A percentile compares a stretch with the other conserved stretches of the same genome.
phyloP scores from a whole-genome alignment of 2,329 filamentous ascomycete genomes.

The Trichophyton rubrum region DNA sequence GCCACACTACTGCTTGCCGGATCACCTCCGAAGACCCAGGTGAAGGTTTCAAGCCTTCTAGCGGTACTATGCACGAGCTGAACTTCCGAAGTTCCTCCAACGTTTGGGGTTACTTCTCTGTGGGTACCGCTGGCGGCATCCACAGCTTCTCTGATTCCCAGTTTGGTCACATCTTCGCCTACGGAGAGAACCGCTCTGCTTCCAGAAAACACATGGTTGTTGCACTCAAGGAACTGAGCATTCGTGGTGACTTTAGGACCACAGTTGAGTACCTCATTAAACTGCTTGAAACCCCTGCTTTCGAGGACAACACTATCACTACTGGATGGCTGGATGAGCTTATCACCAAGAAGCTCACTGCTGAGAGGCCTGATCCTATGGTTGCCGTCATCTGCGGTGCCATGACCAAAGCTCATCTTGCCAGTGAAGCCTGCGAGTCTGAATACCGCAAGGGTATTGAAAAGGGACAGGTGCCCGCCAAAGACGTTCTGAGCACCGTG shows the following conservation, averaged over 20 bases:
- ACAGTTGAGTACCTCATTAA: slow-evolving; percentile 99
- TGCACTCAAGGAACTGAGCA: slow-evolving; percentile 94
- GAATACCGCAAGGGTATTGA: slow-evolving; percentile 84
- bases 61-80: slow-evolving; percentile 95
- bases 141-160: slow-evolving; percentile 99
- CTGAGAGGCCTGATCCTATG: slow-evolving; percentile 85
- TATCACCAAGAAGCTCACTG: slow-evolving; percentile 93
- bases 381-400: slow-evolving; percentile 93
- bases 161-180: slow-evolving; percentile 98
- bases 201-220: slow-evolving; percentile 99
- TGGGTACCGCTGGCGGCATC: slow-evolving; percentile 89
- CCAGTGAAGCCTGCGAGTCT: slow-evolving; percentile 76
- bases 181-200: slow-evolving; percentile 90
- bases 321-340: slow-evolving; percentile 98
- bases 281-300: slow-evolving; percentile 92
- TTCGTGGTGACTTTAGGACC: slow-evolving; percentile 97
- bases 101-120: slow-evolving; percentile 99
- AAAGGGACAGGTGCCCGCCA: slow-evolving; percentile 93
- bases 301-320: slow-evolving; percentile 98
- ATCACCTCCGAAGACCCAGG: slow-evolving; percentile 98
- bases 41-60: slow-evolving; percentile 98
- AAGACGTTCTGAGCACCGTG: slow-evolving; percentile 93
- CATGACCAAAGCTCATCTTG: slow-evolving; percentile 84
- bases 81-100: slow-evolving; percentile 99
- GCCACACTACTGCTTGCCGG: slow-evolving; percentile 94